Evolutionary conservation across 495 filamentous ascomycete genomes (phyloP).

Genomic region (Durotheca rogersii): DNA sequence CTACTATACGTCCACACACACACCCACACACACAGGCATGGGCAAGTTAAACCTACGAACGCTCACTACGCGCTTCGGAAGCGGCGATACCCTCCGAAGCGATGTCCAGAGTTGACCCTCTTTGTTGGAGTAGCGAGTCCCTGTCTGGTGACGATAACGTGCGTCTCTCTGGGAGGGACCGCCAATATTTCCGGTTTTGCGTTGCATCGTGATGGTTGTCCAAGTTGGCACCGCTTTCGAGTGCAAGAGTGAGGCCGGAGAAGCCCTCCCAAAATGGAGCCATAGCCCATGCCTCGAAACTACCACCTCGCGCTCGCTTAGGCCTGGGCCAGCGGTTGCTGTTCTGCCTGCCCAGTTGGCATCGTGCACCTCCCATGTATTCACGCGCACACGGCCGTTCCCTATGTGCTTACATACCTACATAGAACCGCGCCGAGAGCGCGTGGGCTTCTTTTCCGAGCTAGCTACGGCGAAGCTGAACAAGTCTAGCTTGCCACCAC

Average conservation of each 20-base stretch:
- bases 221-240: background rate
- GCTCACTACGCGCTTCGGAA: background rate
- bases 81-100: background rate
- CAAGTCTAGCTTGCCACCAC: too few relatives aligned
- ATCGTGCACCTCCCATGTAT: too few relatives aligned
- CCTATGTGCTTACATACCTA: too few relatives aligned
- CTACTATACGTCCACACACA: too few relatives aligned
- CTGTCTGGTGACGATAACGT: background rate
- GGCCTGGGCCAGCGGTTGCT: background rate
- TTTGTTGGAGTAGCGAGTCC: background rate
- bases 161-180: background rate
- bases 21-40: too few relatives aligned
- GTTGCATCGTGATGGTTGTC: background rate
- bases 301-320: background rate
- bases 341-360: too few relatives aligned
- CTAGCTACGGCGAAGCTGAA: constrained; percentile 20
- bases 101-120: too few relatives aligned
- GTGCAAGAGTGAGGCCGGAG: background rate
- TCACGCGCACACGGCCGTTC: too few relatives aligned
- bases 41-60: too few relatives aligned
- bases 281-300: background rate
- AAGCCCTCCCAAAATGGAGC: background rate
- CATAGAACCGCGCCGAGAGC: constrained; percentile 9
- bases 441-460: constrained; percentile 14
- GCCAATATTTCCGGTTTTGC: background rate